Evolutionary conservation across 2,329 filamentous ascomycete species (phyloP).

Genomic region (Paraphoma sp.): DNA sequence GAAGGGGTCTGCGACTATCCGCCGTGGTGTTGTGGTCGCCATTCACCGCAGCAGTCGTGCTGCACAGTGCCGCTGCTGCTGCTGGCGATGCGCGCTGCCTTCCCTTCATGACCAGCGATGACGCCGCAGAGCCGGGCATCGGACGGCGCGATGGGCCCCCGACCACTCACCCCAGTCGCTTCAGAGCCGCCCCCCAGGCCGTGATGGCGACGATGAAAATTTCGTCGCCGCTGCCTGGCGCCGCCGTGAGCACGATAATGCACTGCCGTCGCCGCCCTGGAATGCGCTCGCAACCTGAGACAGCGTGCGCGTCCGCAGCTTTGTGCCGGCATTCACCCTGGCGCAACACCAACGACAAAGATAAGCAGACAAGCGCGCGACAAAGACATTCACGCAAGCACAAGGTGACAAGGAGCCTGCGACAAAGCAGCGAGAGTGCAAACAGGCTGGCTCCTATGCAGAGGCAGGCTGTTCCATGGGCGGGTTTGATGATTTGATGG

Average conservation of each 20-base stretch:
- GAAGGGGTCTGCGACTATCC: neutral
- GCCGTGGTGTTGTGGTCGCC: neutral
- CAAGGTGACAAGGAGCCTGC: constrained; percentile 8
- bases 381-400: constrained; percentile 12
- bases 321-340: constrained; percentile 15
- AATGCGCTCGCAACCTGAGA: constrained; percentile 28
- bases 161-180: constrained; percentile 32
- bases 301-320: constrained; percentile 22
- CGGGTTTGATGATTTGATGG: constrained; percentile 5
- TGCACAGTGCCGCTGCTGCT: neutral
- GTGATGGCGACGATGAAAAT: constrained; percentile 17
- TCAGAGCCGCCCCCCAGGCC: constrained; percentile 23
- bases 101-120: constrained; percentile 22
- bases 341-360: constrained; percentile 14
- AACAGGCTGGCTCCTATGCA: neutral
- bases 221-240: constrained; percentile 15
- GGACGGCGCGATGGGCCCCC: constrained; percentile 22
- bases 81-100: neutral
- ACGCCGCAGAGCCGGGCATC: constrained; percentile 24
- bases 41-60: neutral
- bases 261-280: constrained; percentile 17
- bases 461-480: constrained; percentile 16
- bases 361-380: constrained; percentile 1
- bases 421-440: constrained; percentile 5
- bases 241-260: neutral